Evolutionary conservation across 805 yeast genomes (phyloP), one percentile per base, ranked within the genome.

Genomic region (Cyberlindnera saturnus): DNA sequence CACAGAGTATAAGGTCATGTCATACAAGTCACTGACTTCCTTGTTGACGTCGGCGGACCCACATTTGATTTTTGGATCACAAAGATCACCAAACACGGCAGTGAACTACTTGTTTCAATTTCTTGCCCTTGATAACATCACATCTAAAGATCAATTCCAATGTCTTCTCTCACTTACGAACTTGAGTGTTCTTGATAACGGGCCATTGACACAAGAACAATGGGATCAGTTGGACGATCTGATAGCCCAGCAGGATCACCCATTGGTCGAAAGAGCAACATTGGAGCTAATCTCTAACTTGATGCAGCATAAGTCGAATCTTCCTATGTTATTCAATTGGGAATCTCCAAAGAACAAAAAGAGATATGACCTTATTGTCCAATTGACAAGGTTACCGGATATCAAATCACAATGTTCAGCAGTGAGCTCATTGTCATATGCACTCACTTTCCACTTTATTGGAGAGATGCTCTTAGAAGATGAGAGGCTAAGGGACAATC

Each of bases 111-210:
- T 79, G 35, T 66, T 74, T 28, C 76, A 74, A 40, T 54, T 73
- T 28, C 42, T 67, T 13, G 55, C 60, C 3, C 37, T 47, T 7
- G 60, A 56, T 10, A 56, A 55, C 7, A 33, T 56, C 5, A 46
- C 60, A 2, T 20, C 39, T 3, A 69, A 51, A 32, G 71, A 67
- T 45, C 69, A 72, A 17, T 74, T 72, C 50, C 83, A 80, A 52
- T 65, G 81, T 0, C 62, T 86, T 33, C 56, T 81, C 18, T 86
- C 90, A 0, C 66, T 85, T 26, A 85, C 91, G 1, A 86, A 85
- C 32, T 38, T 59, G 7, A 75, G 87, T 0, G 70, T 86, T 0
- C 46, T 69, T 2, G 66, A 65, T 35, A 66, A 66, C 10, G 65
- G 68, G 5, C 61, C 65, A 60, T 32, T 62, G 56, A 43, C 59